Evolutionary conservation across 2,329 filamentous ascomycete genomes (phyloP).

Genomic region (Cordyceps sp.): DNA sequence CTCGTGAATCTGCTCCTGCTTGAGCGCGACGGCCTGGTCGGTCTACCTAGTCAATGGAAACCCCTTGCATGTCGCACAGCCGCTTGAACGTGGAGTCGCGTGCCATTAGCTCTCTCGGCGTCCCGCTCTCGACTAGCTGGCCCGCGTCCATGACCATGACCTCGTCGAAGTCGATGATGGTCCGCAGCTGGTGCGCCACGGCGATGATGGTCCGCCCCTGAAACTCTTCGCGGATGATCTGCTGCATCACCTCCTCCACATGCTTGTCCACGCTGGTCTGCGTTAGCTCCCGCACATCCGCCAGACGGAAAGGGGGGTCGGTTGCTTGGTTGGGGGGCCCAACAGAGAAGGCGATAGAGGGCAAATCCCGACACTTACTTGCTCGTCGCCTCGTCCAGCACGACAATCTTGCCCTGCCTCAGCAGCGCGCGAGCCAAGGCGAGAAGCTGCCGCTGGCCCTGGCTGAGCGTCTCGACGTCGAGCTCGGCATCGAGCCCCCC

Average conservation of each 20-base stretch:
- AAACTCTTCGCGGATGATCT: conserved; percentile 7
- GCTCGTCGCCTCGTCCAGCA: conserved; percentile 22
- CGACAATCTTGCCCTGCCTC: conserved; percentile 17
- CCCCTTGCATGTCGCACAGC: no score
- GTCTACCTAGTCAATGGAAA: no score
- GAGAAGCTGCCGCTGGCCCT: conserved; percentile 32
- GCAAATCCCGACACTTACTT: conserved; percentile 1
- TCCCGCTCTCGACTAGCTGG: no score
- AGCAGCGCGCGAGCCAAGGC: conserved; percentile 28
- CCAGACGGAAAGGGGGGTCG: no score
- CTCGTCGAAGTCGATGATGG: conserved; percentile 1
- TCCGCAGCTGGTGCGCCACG: conserved; percentile 10
- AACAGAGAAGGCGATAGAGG: no score
- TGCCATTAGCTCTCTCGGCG: no score
- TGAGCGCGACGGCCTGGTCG: no score
- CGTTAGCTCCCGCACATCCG: no score
- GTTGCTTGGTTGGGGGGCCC: no score
- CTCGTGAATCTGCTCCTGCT: no score
- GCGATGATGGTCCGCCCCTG: conserved; percentile 9
- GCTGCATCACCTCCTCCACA: conserved; percentile 3
- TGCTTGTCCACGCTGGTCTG: neutral
- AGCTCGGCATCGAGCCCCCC: conserved; percentile 20
- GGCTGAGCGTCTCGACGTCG: conserved; percentile 17
- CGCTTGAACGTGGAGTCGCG: no score
- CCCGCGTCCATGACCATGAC: no score